Base-by-base conservation (phyloP, 2,329 filamentous ascomycete genomes). In the Paramyrothecium roridum region DNA sequence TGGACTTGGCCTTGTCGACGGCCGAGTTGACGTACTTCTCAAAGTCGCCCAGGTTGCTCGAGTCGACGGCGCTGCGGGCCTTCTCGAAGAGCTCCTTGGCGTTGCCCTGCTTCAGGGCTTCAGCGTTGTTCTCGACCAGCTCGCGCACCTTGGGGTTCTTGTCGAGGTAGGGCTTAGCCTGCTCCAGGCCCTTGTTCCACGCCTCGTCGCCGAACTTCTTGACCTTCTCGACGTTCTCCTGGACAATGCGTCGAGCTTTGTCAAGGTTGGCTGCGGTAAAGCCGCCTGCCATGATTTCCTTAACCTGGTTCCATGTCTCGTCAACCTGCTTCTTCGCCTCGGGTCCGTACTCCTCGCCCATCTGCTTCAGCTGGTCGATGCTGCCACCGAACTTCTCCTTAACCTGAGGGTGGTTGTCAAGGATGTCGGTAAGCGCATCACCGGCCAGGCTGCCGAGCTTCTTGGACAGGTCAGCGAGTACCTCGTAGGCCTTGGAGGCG, bases 71-170 rank as follows among this genome's bases (percentile, higher is more conserved):
- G 1, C 79, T 76, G 71, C 83, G 84, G 53, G 86, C 77, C 67
- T 84, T 82, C 52, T 84, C 74, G 65, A 87, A 87, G 0, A 90
- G 70, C 62, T 90, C 83, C 51, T 76, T 74, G 16, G 83, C 72
- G 62, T 91, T 87, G 17, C 87, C 88, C 58, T 83, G 74, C 75
- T 88, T 90, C 50, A 93, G 72, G 0, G 79, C 71, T 54, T 89
- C 85, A 49, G 80, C 78, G 70, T 93, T 92, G 65, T 88, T 76
- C 75, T 90, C 87, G 1, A 92, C 67, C 0, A 91, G 69, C 70
- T 90, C 78, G 76, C 90, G 91, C 56, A 90, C 73, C 73, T 89
- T 77, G n/a, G 88, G 87, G 70, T 84, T 89, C 79, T 91, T 91
- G 62, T 91, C 88, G 1, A 92, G 79, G 56, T 85, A 82, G 1